Percentiles rank a stretch among this genome's conserved stretches.
These are phyloP conservation scores for Trypanosoma avium DNA, from an alignment of 208 protist genomes.

Conservation along the genomic window DNA sequence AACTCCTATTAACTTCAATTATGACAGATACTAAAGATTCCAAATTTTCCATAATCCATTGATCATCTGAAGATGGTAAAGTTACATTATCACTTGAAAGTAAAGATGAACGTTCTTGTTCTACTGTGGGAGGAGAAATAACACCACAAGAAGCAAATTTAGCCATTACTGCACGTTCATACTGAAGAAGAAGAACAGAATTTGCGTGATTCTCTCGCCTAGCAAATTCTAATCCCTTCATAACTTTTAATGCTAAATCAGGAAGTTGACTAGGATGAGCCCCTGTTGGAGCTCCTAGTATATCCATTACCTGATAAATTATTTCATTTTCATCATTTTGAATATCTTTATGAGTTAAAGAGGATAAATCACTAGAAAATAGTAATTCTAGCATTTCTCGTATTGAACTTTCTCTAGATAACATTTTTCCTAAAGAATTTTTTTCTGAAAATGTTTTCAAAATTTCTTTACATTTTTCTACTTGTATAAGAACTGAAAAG, in stretches of 20 bases:
- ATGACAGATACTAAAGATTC: conserved; percentile 15
- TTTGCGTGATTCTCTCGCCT: conserved; percentile 48
- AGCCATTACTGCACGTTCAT: conserved; percentile 35
- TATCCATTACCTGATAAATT: conserved; percentile 47
- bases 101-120: conserved; percentile 15
- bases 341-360: background rate
- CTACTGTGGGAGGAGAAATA: conserved; percentile 28
- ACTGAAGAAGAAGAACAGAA: conserved; percentile 48
- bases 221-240: conserved; percentile 52
- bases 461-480: conserved; percentile 41
- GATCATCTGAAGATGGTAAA: background rate
- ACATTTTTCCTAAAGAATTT: background rate
- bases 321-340: conserved; percentile 13
- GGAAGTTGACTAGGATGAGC: conserved; percentile 13
- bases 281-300: conserved; percentile 33
- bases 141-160: conserved; percentile 51
- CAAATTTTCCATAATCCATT: conserved; percentile 21
- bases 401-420: conserved; percentile 11
- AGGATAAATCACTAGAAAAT: background rate
- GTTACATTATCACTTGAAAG: background rate
- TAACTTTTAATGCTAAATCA: conserved; percentile 36
- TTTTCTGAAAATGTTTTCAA: conserved; percentile 16
- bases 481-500: conserved; percentile 34
- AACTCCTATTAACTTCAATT: conserved; percentile 17
- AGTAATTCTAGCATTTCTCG: conserved; percentile 20